These are phyloP conservation scores for Suhomyces sp. DNA, from an alignment of 805 yeast genomes.

Conservation along the genomic window DNA sequence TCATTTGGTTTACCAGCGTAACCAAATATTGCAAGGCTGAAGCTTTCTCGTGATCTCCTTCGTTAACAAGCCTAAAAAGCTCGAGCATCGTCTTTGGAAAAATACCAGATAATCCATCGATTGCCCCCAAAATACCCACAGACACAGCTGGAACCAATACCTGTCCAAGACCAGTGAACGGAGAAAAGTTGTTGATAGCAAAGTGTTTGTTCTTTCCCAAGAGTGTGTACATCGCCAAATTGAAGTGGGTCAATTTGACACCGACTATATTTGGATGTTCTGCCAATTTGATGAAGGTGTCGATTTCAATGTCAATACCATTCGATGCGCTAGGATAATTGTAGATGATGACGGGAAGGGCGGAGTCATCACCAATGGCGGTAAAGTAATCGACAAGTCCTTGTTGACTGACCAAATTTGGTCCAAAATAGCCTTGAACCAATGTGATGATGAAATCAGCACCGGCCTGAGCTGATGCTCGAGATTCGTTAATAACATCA, in stretches of 20 bases:
- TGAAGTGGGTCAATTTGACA: constrained; percentile 27
- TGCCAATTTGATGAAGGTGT: constrained; percentile 23
- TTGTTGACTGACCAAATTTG: constrained; percentile 28
- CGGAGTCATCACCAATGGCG: constrained; percentile 29
- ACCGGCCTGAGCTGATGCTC: constrained; percentile 27
- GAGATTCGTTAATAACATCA: constrained; percentile 26
- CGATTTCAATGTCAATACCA: constrained; percentile 24
- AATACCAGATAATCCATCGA: constrained; percentile 24
- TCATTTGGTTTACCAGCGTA: constrained; percentile 25
- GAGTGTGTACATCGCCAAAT: constrained; percentile 20
- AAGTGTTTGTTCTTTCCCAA: constrained; percentile 15
- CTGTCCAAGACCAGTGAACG: constrained; percentile 28
- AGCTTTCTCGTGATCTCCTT: constrained; percentile 18
- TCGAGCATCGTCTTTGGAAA: constrained; percentile 23
- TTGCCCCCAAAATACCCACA: constrained; percentile 23
- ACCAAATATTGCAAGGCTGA: constrained; percentile 20
- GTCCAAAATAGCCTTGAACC: constrained; percentile 38
- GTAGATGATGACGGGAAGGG: constrained; percentile 36
- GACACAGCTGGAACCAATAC: constrained; percentile 23
- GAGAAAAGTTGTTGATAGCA: constrained; percentile 18
- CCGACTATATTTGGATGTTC: constrained; percentile 38
- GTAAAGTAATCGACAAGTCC: constrained; percentile 32
- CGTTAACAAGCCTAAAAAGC: constrained; percentile 14
- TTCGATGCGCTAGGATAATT: constrained; percentile 39
- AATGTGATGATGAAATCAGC: constrained; percentile 34